Base-by-base conservation (phyloP, 257 asterid species). In the Coffea eugenioides region DNA sequence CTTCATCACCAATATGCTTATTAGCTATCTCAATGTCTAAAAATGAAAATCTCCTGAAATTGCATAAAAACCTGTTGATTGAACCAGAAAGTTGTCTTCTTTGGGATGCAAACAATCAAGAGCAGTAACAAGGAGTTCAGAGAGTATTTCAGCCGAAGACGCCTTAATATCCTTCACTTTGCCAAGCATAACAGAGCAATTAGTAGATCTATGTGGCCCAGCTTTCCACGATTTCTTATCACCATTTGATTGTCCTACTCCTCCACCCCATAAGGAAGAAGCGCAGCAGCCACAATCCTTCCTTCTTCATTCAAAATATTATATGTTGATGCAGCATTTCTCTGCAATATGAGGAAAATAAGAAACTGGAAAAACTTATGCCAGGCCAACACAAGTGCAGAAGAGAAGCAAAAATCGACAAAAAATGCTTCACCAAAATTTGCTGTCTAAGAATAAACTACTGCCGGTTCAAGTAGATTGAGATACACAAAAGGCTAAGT, bases 301-400 rank as follows among this genome's bases (percentile, higher is more conserved):
- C 98, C 97, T 87, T 95, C 99, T 92, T 95, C 98, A 14, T 90
- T 95, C 80, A 95, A 80, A 86, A 95, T 92, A 84, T 95, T 95
- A 86, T 90, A 95, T 9, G 99, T 95, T 31, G 99, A 89, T 52
- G 97, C 88, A 41, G 97, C 99, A 82, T 93, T 95, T 84, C 98
- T 93, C 98, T 95, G 92, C 85, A 87, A 66, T 10, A 72, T 5
- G 23, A 69, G 76, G 36, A 57, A 64, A 49, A 70, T 13, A n/a
- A 62, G 77, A 51, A 71, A 69, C 12, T 52, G 31, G 59, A 71
- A 52, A 27, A 79, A 62, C 52, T 57, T 76, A 46, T 27, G 8
- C 9, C 25, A 65, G 74, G 73, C 25, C 48, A 67, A 31, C 2
- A 70, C 2, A 57, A 73, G 75, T 46, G 18, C 61, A 76, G 61